Conservation (phyloP, 2,329 filamentous ascomycete species). For the Aureobasidium vineae region DNA sequence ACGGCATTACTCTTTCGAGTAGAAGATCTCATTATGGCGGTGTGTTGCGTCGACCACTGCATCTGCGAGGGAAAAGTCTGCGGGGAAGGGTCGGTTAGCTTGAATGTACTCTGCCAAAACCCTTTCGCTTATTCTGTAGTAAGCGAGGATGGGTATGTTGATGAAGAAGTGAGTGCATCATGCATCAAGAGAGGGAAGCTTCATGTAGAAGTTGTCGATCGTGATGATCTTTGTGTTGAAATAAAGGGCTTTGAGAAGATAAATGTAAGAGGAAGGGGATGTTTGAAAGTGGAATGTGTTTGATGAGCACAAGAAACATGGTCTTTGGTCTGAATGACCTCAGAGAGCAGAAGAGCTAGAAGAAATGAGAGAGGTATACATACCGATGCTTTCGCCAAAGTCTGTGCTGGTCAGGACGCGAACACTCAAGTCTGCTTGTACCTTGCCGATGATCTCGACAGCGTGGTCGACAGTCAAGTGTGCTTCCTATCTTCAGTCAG, state of each 20-base stretch:
- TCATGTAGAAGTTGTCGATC: too few relatives aligned
- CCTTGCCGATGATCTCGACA: conserved; percentile 76
- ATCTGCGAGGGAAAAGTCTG: conserved; percentile 73
- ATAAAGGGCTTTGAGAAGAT: too few relatives aligned
- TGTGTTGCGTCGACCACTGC: conserved; percentile 85
- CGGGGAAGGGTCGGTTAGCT: not conserved
- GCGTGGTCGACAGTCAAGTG: conserved; percentile 68
- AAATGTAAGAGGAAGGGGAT: not conserved
- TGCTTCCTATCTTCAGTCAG: conserved; percentile 56
- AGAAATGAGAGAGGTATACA: conserved; percentile 38
- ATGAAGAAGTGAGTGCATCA: too few relatives aligned
- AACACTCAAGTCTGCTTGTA: conserved; percentile 69
- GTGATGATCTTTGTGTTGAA: too few relatives aligned
- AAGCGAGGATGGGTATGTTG: not conserved
- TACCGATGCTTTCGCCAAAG: conserved; percentile 67
- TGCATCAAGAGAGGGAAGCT: too few relatives aligned
- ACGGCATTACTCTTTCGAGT: conserved; percentile 47
- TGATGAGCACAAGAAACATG: not conserved
- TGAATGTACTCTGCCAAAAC: not conserved
- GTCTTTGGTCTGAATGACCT: not conserved
- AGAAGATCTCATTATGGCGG: conserved; percentile 77
- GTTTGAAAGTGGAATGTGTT: not conserved
- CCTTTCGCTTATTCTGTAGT: not conserved
- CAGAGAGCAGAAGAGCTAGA: not conserved
- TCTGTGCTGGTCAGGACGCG: conserved; percentile 69